Evolutionary conservation across 768 basidiomycete genomes (phyloP), one percentile per base, ranked within the genome.

Genomic region (Trametes cinnabarina): DNA sequence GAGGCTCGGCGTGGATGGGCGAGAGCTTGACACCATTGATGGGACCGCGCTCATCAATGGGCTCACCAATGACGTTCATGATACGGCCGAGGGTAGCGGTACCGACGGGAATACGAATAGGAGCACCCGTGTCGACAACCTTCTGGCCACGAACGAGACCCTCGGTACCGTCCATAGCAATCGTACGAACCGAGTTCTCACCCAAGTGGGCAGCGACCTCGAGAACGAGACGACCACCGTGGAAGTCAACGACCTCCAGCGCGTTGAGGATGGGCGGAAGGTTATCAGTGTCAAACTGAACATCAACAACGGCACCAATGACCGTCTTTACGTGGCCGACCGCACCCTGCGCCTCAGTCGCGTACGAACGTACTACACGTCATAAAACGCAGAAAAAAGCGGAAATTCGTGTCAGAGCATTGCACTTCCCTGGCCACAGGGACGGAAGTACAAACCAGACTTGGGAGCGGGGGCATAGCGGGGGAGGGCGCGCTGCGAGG

Each of bases 141-240:
- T 87, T 94, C 75, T 95, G 91, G 48, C 97, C 97, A 77, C 97
- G 94, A 65, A 99, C 95, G 71, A 99, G 92, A 91, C 97, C 97
- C 77, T 97, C 97, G 51, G 97, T 99, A 88, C 96, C 95, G 72
- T 98, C 97, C 97, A 99, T 99, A 70, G 97, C 97, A 84, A 99
- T 99, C 76, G 93, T 96, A 70, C 97, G 92, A 74, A 97, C 94
- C 23, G 94, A 91, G 84, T 98, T 98, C 81, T 98, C 97, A 74
- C 97, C 97, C 55, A 99, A 82, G 74, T 99, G 97, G 61, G 94
- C 93, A 63, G 97, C 92, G 69, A 99, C 97, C 79, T 99, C 97
- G 63, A 99, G 92, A 68, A 99, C 97, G 73, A 99, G 91, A 74
- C 94, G 92, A 74, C 93, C 93, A 72, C 94, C 94, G 62, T 81